Evolutionary conservation across 2,329 filamentous ascomycete species (phyloP).

Genomic region (Bipolaris sorokiniana): DNA sequence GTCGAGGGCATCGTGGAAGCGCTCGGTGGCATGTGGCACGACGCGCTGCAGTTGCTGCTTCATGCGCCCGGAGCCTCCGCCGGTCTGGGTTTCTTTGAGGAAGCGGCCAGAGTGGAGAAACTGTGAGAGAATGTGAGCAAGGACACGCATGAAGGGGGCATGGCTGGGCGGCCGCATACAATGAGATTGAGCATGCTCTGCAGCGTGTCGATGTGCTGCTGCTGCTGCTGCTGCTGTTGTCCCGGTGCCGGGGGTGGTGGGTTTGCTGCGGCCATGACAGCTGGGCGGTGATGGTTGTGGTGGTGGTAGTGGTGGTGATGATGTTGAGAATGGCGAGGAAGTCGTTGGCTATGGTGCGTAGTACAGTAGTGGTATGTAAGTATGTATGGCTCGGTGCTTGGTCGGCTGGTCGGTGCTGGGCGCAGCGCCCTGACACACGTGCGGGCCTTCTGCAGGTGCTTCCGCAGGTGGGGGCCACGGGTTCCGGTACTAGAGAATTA

Average conservation of each 20-base stretch:
- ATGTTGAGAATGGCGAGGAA: too few species aligned
- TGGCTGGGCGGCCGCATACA: conserved; percentile 39
- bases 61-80: conserved; percentile 38
- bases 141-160: conserved; percentile 3
- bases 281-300: conserved; percentile 2
- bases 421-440: conserved; percentile 7
- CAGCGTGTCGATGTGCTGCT: conserved; percentile 51
- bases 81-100: conserved; percentile 50
- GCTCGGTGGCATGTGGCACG: conserved; percentile 50
- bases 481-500: conserved; percentile 5
- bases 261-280: conserved; percentile 24
- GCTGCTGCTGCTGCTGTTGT: conserved; percentile 19
- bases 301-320: not conserved
- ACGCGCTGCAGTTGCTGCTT: conserved; percentile 45
- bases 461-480: conserved; percentile 5
- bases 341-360: not conserved
- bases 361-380: not conserved
- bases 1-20: conserved; percentile 60
- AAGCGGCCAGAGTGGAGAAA: conserved; percentile 54
- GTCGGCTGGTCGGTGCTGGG: conserved; percentile 1
- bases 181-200: conserved; percentile 57
- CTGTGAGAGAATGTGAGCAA: conserved; percentile 32
- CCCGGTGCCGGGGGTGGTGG: conserved; percentile 13
- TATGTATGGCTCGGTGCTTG: not conserved
- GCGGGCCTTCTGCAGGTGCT: conserved; percentile 17